A percentile compares a stretch with the other conserved stretches of the same genome.
Evolutionary conservation across 2,329 filamentous ascomycete species (phyloP).

Genomic region (Aspergillus pseudonomiae): DNA sequence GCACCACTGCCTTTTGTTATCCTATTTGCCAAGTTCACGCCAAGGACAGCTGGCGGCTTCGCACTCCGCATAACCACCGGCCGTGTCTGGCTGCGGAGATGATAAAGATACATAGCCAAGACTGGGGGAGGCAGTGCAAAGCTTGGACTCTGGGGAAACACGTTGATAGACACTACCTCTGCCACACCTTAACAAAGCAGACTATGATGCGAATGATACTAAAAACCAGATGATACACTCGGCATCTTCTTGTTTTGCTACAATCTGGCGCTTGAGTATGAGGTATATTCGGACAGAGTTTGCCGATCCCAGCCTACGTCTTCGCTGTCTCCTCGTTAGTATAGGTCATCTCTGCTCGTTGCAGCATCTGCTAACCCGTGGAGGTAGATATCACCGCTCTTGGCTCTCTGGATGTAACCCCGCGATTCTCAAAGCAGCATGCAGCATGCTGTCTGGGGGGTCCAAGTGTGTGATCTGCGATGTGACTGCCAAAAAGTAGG

Average conservation of each 20-base stretch:
- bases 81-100: neutral
- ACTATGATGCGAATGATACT: neutral
- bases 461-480: neutral
- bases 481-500: neutral
- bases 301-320: neutral
- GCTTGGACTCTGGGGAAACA: neutral
- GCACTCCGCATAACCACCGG: neutral
- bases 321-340: neutral
- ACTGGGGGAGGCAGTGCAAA: constrained; percentile 14
- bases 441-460: too few relatives aligned
- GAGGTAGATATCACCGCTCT: neutral
- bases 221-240: neutral
- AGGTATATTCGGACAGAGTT: constrained; percentile 1
- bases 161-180: neutral
- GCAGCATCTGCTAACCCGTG: neutral
- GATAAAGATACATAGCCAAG: neutral
- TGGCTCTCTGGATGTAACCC: neutral
- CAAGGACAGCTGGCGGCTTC: neutral
- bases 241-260: constrained; percentile 3
- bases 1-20: neutral
- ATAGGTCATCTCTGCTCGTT: neutral
- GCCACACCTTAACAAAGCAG: neutral
- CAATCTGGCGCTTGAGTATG: neutral
- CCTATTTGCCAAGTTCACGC: neutral
- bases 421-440: neutral